Conservation (phyloP, 148 eudicot genomes). For the Silene conica region DNA sequence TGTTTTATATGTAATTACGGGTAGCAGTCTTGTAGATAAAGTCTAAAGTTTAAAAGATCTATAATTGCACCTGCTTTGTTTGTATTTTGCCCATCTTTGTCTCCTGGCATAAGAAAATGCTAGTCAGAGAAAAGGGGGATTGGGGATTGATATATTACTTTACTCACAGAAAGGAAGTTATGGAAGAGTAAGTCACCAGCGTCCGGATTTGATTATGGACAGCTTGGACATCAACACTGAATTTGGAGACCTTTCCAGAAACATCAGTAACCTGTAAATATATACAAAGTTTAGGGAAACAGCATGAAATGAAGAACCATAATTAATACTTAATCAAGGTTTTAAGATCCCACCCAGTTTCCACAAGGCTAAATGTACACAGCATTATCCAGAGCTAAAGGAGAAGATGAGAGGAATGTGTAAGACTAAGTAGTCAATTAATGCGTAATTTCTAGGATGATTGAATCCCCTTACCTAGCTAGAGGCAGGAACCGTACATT, state of each 20-base stretch:
- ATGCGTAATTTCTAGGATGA: too few relatives aligned
- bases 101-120: constrained; percentile 46
- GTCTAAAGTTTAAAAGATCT: not conserved
- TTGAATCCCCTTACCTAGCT: too few relatives aligned
- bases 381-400: too few relatives aligned
- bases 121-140: constrained; percentile 16
- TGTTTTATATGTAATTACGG: not conserved
- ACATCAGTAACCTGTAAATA: constrained; percentile 20
- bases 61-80: constrained; percentile 51
- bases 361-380: too few relatives aligned
- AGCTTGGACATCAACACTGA: constrained; percentile 9
- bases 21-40: not conserved
- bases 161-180: not conserved
- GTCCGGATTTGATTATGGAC: constrained; percentile 19
- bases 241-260: constrained; percentile 9
- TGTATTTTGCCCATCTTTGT: constrained; percentile 46
- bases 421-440: too few relatives aligned
- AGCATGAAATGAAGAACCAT: too few relatives aligned
- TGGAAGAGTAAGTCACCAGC: constrained; percentile 18
- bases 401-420: too few relatives aligned
- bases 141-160: too few relatives aligned
- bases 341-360: too few relatives aligned
- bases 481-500: too few relatives aligned
- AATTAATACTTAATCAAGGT: too few relatives aligned
- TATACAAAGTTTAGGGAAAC: not conserved